Conservation (phyloP, 768 basidiomycete genomes). For the Megacollybia marginata region DNA sequence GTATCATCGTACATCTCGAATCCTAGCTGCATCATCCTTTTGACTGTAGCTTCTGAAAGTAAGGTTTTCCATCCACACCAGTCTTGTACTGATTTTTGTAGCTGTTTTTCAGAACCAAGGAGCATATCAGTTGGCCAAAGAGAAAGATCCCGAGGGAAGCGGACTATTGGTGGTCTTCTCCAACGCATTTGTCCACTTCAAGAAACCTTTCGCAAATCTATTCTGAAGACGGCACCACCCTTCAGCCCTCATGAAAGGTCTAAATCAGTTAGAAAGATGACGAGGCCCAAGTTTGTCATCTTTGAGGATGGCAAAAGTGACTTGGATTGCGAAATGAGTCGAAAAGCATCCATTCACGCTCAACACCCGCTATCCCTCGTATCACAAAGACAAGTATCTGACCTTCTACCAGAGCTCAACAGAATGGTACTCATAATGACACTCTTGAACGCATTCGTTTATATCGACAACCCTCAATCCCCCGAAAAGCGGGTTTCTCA, state of each 20-base stretch:
- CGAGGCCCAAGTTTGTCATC: constrained; percentile 24
- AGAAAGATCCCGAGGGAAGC: constrained; percentile 48
- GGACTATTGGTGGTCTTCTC: constrained; percentile 62
- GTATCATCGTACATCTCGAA: constrained; percentile 53
- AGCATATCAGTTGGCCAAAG: constrained; percentile 57
- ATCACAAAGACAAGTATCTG: constrained; percentile 25
- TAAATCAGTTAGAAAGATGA: too few species aligned
- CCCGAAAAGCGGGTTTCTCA: too few species aligned
- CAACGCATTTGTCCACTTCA: constrained; percentile 48
- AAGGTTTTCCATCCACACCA: neutral
- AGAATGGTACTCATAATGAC: neutral
- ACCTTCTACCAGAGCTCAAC: constrained; percentile 13
- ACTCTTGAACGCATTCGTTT: too few species aligned
- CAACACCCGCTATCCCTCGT: constrained; percentile 13
- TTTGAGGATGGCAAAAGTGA: constrained; percentile 23
- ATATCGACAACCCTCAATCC: too few species aligned
- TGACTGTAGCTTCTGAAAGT: constrained; percentile 64
- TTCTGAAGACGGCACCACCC: too few species aligned
- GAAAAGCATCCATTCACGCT: constrained; percentile 18
- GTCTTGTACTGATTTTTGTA: constrained; percentile 16
- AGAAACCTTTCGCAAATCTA: too few species aligned
- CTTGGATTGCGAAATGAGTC: constrained; percentile 13
- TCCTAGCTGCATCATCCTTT: constrained; percentile 54
- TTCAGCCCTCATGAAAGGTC: too few species aligned
- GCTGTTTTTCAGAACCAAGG: constrained; percentile 81